A percentile compares a stretch with the other conserved stretches of the same genome.
phyloP scores from a whole-genome alignment of 2,329 filamentous ascomycete species.

The Fusarium pininemorale region DNA sequence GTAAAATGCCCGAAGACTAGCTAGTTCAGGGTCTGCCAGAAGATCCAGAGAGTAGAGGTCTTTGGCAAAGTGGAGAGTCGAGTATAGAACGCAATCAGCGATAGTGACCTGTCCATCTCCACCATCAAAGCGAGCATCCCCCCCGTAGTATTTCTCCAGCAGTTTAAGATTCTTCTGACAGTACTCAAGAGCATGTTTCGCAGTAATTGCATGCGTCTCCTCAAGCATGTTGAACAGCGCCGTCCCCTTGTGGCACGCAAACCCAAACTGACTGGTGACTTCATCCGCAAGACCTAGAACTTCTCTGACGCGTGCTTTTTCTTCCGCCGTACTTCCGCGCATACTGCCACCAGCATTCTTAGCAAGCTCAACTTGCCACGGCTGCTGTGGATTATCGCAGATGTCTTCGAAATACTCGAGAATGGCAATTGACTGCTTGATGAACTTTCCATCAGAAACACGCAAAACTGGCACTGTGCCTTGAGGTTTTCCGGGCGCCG shows the following conservation, averaged over 20 bases:
- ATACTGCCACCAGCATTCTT: neutral
- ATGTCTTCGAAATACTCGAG: constrained; percentile 31
- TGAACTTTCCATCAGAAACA: constrained; percentile 26
- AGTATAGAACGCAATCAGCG: constrained; percentile 32
- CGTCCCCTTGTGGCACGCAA: constrained; percentile 31
- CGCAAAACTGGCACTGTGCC: constrained; percentile 18
- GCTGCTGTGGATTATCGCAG: constrained; percentile 3
- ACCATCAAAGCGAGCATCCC: neutral
- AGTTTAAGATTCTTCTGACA: constrained; percentile 11
- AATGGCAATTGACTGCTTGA: constrained; percentile 31
- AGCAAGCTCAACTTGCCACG: constrained; percentile 14
- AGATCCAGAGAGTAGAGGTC: constrained; percentile 18
- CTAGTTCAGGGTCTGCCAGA: neutral
- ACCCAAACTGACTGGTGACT: constrained; percentile 8
- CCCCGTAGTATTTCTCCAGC: constrained; percentile 16
- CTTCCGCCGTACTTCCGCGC: constrained; percentile 1
- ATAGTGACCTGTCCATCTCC: neutral
- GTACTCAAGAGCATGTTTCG: constrained; percentile 11
- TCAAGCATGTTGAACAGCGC: neutral
- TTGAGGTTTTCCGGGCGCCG: constrained; percentile 17
- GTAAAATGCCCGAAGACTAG: constrained; percentile 13
- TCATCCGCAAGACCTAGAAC: constrained; percentile 28
- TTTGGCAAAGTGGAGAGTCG: constrained; percentile 23
- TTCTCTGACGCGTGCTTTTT: constrained; percentile 17
- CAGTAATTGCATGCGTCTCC: neutral